Evolutionary conservation across 352 stramenopile genomes (phyloP).

Genomic region (Phytophthora sp.): DNA sequence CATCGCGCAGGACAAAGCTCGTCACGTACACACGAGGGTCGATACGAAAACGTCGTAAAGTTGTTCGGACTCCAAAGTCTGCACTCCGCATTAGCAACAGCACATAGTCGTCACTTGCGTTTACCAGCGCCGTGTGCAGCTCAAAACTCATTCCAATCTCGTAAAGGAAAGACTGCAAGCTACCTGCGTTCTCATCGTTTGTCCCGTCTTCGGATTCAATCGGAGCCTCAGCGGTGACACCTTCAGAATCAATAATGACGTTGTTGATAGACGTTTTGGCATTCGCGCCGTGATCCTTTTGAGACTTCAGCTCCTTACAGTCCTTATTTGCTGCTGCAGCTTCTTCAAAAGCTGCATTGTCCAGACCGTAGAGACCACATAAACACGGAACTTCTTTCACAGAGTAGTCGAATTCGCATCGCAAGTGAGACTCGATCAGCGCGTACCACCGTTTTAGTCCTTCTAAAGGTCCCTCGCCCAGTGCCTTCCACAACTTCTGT

Average conservation of each 20-base stretch:
- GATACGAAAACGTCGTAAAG: slow-evolving; percentile 66
- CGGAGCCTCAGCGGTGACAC: not conserved
- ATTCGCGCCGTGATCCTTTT: slow-evolving; percentile 10
- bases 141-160: slow-evolving; percentile 56
- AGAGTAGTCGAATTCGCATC: slow-evolving; percentile 83
- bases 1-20: slow-evolving; percentile 78
- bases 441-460: slow-evolving; percentile 79
- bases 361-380: slow-evolving; percentile 76
- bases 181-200: slow-evolving; percentile 16
- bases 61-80: slow-evolving; percentile 47
- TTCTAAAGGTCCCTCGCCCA: slow-evolving; percentile 68
- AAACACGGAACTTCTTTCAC: slow-evolving; percentile 73
- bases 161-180: slow-evolving; percentile 47
- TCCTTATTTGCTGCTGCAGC: slow-evolving; percentile 16
- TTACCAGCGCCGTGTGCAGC: slow-evolving; percentile 51
- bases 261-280: slow-evolving; percentile 3
- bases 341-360: slow-evolving; percentile 53
- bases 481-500: slow-evolving; percentile 76
- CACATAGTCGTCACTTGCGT: slow-evolving; percentile 78
- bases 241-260: slow-evolving; percentile 2
- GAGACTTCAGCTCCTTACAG: slow-evolving; percentile 14
- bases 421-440: slow-evolving; percentile 83
- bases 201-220: not conserved
- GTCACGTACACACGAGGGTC: slow-evolving; percentile 76
- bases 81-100: slow-evolving; percentile 73